Base-by-base conservation (phyloP, 2,329 filamentous ascomycete genomes). In the Phoma sp. region DNA sequence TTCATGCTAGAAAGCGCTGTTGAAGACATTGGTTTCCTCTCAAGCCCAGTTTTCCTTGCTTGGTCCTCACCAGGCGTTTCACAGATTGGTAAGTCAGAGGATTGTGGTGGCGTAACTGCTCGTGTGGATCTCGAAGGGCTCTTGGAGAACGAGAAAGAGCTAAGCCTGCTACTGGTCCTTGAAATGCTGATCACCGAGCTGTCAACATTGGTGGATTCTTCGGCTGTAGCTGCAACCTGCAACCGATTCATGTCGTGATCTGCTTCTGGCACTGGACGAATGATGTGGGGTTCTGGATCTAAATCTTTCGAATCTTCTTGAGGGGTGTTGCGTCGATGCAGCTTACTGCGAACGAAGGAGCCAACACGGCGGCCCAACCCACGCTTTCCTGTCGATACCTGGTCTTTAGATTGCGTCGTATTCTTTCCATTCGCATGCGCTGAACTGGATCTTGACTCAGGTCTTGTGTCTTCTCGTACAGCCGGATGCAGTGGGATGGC, bases 101-200 rank as follows among this genome's bases (percentile, higher is more conserved):
- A 72, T 15, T 55, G 47, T 31, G 74, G 71, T 8, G 76, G 76
- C 2, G 74, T 74, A 54, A 72, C 70, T 22, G 71, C 69, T 10
- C 69, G 70, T 7, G 76, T 76, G 2, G 71, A 73, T 27, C 65
- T 67, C 36, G 75, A 73, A 2, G 77, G 74, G 38, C 68, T 73
- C 19, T 70, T 67, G 3, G 76, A 74, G 1, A 76, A 65, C 1
- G 75, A 76, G 43, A 77, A 76, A 3, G 76, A 71, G 51, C 71
- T 74, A 21, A 75, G 57, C 32, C 74, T 62, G 31, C 72, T 58
- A 37, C 63, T 57, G 36, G 58, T 62, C 54, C 62, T 68, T 35
- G 65, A 62, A 31, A 68, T 63, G 22, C 68, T 64, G 13, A 70
- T 57, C 4, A 64, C 61, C 3, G 65, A 62, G 13, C 22, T 29